Evolutionary conservation across 352 stramenopile genomes (phyloP), one percentile per base, ranked within the genome.

Genomic region (Hyaloperonospora brassicae): DNA sequence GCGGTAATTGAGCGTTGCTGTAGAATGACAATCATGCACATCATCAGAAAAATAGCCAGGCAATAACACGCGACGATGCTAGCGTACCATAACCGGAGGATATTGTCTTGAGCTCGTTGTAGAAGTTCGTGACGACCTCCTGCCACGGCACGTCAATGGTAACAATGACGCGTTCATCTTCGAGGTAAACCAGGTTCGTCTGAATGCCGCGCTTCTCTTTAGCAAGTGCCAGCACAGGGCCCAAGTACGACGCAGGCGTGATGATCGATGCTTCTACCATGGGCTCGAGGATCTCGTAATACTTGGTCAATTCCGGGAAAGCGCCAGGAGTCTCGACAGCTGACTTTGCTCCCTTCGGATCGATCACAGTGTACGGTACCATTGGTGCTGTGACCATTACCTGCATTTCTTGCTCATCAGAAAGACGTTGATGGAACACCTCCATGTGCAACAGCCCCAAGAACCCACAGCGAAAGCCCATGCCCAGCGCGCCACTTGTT

Each of bases 71-170:
- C 36, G 23, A 1, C 25, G 38, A 38, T 14, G 0, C 11, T 21
- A 30, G 5, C 62, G 59, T 82, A 70, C 96, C 97, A 61, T 98
- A 98, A 24, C 97, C 96, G 2, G 86, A 93, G 7, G 93, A 97
- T 5, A 96, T 80, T 27, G 85, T 98, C 76, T 98, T 99, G 42
- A 99, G 72, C 50, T 97, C 84, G 68, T 99, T 97, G 72, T 99
- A 99, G 52, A 99, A 99, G 70, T 99, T 97, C 23, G 84, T 98
- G 47, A 99, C 98, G 11, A 99, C 95, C 76, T 99, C 96, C 47
- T 97, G 92, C 96, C 95, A 99, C 31, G 97, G 97, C 36, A 99
- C 85, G 44, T 84, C 61, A 47, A 97, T 96, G 21, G 87, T 93
- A 35, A 99, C 86, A 45, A 98, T 71, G 61, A 98, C 90, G 7